Conservation (phyloP, 1,284 basidiomycete genomes). For the Somion occarium region DNA sequence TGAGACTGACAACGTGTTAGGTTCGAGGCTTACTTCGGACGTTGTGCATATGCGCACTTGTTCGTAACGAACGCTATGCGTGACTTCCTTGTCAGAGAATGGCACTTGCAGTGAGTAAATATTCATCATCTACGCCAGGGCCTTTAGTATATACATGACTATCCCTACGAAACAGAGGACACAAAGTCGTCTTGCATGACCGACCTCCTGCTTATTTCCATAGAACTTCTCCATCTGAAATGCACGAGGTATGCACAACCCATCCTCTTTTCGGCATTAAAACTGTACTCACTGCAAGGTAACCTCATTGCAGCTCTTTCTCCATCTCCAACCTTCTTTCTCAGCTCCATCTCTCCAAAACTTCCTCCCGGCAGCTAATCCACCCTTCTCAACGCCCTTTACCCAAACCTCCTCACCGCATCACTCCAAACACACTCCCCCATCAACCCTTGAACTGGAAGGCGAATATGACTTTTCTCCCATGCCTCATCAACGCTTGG, state of each 20-base stretch:
- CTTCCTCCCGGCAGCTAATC: conserved; percentile 37
- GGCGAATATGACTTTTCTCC: conserved; percentile 10
- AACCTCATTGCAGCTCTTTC: conserved; percentile 53
- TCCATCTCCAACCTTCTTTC: conserved; percentile 39
- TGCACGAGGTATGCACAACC: conserved; percentile 57
- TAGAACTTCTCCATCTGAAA: conserved; percentile 60
- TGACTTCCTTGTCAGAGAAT: conserved; percentile 64
- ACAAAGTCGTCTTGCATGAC: conserved; percentile 79
- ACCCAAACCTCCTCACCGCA: conserved; percentile 34
- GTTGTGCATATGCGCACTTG: conserved; percentile 81
- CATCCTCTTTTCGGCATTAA: conserved; percentile 20
- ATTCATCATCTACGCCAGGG: conserved; percentile 4
- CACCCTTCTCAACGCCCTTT: conserved; percentile 63
- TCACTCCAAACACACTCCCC: conserved; percentile 7
- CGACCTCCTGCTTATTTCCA: conserved; percentile 83
- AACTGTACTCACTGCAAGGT: conserved; percentile 16
- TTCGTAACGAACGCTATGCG: conserved; percentile 93
- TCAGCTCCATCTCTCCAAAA: conserved; percentile 25
- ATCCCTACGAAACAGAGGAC: conserved; percentile 51
- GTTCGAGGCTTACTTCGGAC: conserved; percentile 80
- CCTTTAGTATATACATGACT: not conserved
- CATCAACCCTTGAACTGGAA: conserved; percentile 18
- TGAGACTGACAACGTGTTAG: conserved; percentile 37
- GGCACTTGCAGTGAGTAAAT: conserved; percentile 68
- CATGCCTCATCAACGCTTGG: conserved; percentile 41